A percentile compares a stretch with the other conserved stretches of the same genome.
phyloP scores from a whole-genome alignment of 768 basidiomycete species.

The Cystofilobasidium macerans region DNA sequence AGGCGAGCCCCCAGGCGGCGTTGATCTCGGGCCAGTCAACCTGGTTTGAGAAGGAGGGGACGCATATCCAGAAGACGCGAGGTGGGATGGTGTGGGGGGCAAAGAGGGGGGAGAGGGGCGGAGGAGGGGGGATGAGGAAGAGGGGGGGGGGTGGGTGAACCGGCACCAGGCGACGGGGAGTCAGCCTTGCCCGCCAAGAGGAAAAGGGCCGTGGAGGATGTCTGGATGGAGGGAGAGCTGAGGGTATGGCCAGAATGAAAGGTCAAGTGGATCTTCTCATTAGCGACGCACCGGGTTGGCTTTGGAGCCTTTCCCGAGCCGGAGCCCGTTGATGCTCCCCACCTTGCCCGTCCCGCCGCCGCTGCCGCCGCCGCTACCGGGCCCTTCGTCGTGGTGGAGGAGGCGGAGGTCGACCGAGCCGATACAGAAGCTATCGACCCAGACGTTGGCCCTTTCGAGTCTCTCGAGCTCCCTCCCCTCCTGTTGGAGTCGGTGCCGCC shows the following conservation, averaged over 20 bases:
- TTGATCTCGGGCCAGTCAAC: constrained; percentile 99
- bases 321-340: constrained; percentile 93
- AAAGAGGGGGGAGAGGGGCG: not conserved
- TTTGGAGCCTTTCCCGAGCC: constrained; percentile 74
- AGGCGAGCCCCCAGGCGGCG: constrained; percentile 93
- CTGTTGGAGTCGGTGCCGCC: not conserved
- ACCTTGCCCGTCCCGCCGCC: constrained; percentile 38
- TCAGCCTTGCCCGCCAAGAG: too few species aligned
- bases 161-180: too few species aligned
- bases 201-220: too few species aligned
- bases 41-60: constrained; percentile 37
- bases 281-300: constrained; percentile 49
- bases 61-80: not conserved
- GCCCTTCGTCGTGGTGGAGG: too few species aligned
- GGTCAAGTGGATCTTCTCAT: too few species aligned
- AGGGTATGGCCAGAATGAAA: too few species aligned
- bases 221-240: too few species aligned
- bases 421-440: constrained; percentile 91
- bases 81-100: not conserved
- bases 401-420: constrained; percentile 40
- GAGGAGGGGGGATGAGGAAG: too few species aligned
- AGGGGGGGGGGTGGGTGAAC: too few species aligned
- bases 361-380: too few species aligned
- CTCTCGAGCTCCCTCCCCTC: constrained; percentile 41
- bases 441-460: constrained; percentile 82